phyloP scores from a whole-genome alignment of 2,329 filamentous ascomycete genomes.

The Neonectria neomacrospora region DNA sequence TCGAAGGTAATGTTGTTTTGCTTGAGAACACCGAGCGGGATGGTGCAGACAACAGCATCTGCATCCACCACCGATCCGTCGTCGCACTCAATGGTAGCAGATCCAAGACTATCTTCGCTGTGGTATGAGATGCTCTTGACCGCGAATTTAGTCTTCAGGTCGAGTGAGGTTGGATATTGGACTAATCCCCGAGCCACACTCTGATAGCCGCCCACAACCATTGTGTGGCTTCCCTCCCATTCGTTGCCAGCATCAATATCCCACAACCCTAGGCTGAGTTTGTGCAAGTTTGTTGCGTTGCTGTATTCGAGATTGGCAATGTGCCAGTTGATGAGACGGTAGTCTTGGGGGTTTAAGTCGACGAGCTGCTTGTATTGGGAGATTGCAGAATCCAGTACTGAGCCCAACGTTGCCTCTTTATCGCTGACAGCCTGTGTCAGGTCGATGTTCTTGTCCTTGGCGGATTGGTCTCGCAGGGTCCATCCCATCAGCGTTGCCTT shows the following conservation, averaged over 20 bases:
- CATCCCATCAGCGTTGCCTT: slow-evolving; percentile 87
- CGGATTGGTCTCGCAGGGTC: slow-evolving; percentile 73
- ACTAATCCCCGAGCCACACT: slow-evolving; percentile 89
- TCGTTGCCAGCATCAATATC: slow-evolving; percentile 98
- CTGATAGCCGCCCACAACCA: slow-evolving; percentile 94
- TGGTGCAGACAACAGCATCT: slow-evolving; percentile 91
- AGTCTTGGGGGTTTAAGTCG: slow-evolving; percentile 85
- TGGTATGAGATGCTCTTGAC: slow-evolving; percentile 79
- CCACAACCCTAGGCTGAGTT: slow-evolving; percentile 90
- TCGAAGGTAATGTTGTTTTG: slow-evolving; percentile 83
- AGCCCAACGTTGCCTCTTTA: slow-evolving; percentile 80
- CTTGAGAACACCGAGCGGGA: slow-evolving; percentile 92
- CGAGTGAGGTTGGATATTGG: slow-evolving; percentile 78
- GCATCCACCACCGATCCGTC: slow-evolving; percentile 82
- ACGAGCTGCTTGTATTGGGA: slow-evolving; percentile 86
- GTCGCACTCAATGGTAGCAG: slow-evolving; percentile 76
- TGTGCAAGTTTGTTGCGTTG: slow-evolving; percentile 88
- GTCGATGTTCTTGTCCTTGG: slow-evolving; percentile 74
- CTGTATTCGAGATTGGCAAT: slow-evolving; percentile 98
- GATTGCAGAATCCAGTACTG: slow-evolving; percentile 93
- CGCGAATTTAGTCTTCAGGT: slow-evolving; percentile 77
- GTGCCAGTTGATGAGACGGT: slow-evolving; percentile 96
- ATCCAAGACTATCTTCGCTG: slow-evolving; percentile 55
- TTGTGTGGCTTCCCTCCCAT: slow-evolving; percentile 93
- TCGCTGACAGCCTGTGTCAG: slow-evolving; percentile 73